Percentiles rank a stretch among this genome's conserved stretches.
Evolutionary conservation across 1,284 basidiomycete species (phyloP).

Genomic region (Neolentinus lepideus): DNA sequence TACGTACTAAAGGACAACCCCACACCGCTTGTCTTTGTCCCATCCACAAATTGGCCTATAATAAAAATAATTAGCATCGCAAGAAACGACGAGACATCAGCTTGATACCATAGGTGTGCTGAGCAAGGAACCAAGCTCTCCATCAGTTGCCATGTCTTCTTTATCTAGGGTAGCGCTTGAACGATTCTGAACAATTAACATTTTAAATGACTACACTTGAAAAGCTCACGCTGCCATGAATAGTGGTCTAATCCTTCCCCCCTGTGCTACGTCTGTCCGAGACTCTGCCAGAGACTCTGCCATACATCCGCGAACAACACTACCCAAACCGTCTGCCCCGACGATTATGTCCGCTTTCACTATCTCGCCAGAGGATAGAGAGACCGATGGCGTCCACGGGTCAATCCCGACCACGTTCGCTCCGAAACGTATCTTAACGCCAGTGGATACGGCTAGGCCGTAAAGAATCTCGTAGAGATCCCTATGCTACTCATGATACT

Average conservation of each 20-base stretch:
- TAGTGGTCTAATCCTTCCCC: not conserved
- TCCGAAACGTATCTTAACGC: conserved; percentile 13
- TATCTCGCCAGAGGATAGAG: not conserved
- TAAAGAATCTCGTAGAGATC: not conserved
- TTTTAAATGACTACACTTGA: not conserved
- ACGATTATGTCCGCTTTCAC: not conserved
- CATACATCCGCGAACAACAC: not conserved
- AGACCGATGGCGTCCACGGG: not conserved
- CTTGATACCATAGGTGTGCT: not conserved
- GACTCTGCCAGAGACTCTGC: not conserved
- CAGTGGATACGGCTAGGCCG: conserved; percentile 22
- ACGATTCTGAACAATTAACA: not conserved
- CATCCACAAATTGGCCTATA: not conserved
- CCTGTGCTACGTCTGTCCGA: not conserved
- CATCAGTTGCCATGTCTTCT: not conserved
- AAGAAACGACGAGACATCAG: not conserved
- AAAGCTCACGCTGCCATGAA: not conserved
- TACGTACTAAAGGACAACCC: not conserved
- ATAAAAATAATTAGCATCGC: not conserved
- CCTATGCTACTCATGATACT: not conserved
- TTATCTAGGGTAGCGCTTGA: not conserved
- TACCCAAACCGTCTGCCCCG: not conserved
- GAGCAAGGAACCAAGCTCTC: not conserved
- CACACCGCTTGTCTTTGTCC: not conserved
- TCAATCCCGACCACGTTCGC: not conserved